Evolutionary conservation across 176 grass and related monocot genomes (phyloP).

Genomic region (Eragrostis nindensis): DNA sequence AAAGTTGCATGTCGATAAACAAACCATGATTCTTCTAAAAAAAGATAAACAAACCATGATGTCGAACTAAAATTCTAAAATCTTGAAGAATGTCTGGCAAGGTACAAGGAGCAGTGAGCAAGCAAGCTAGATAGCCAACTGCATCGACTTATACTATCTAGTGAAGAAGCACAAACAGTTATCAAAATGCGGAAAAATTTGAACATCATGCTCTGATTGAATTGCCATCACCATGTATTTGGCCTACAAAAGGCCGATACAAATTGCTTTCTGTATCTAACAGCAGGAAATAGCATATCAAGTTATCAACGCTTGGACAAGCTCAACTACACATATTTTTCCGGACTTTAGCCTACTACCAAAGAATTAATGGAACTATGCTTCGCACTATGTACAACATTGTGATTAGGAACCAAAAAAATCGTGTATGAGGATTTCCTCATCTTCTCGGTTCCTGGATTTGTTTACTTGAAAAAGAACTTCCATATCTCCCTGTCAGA

Average conservation of each 20-base stretch:
- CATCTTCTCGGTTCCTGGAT: constrained; percentile 1
- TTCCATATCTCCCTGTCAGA: constrained; percentile 85
- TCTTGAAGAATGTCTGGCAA: not conserved
- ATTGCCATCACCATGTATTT: constrained; percentile 31
- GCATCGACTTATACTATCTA: not conserved
- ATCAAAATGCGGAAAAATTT: not conserved
- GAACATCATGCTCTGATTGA: constrained; percentile 23
- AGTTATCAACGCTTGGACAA: constrained; percentile 27
- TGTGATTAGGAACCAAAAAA: constrained; percentile 37
- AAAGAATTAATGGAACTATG: constrained; percentile 66
- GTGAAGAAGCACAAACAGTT: not conserved
- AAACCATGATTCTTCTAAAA: too few species aligned
- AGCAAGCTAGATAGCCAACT: not conserved
- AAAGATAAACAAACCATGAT: too few species aligned
- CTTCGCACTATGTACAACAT: constrained; percentile 47
- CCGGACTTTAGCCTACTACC: constrained; percentile 26
- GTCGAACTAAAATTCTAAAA: too few species aligned
- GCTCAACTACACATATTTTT: constrained; percentile 31
- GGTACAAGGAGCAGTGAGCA: not conserved
- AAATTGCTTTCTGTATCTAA: constrained; percentile 32
- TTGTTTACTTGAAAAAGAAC: constrained; percentile 82
- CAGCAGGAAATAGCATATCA: not conserved
- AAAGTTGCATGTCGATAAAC: not conserved
- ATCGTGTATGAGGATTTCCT: constrained; percentile 12
- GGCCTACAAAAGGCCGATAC: constrained; percentile 20